Conservation (phyloP, 805 yeast species). For the Cyberlindnera saturnus region DNA sequence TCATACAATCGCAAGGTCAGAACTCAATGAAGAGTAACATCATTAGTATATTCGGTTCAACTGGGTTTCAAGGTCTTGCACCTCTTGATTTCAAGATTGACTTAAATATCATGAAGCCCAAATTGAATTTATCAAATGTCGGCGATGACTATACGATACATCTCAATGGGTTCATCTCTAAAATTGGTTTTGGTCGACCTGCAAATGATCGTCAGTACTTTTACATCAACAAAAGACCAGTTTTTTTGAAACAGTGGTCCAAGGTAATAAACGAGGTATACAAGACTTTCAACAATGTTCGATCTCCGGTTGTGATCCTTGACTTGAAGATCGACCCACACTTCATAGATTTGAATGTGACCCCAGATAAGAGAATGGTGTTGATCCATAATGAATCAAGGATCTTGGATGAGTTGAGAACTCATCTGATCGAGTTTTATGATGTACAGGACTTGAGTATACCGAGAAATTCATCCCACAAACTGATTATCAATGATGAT, state of each 20-base stretch:
- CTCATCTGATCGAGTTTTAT: conserved; percentile 43
- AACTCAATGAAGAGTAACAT: conserved; percentile 49
- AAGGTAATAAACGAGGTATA: conserved; percentile 70
- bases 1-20: conserved; percentile 54
- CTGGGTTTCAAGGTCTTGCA: conserved; percentile 51
- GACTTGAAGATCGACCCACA: conserved; percentile 49
- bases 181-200: conserved; percentile 68
- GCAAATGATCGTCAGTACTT: conserved; percentile 70
- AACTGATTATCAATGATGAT: conserved; percentile 2
- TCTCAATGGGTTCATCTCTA: conserved; percentile 63
- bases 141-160: conserved; percentile 27
- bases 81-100: conserved; percentile 39
- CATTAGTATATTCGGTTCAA: conserved; percentile 64
- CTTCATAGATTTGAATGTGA: conserved; percentile 75
- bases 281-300: conserved; percentile 63
- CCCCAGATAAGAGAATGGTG: conserved; percentile 83
- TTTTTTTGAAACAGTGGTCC: conserved; percentile 45
- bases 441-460: conserved; percentile 30
- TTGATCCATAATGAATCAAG: conserved; percentile 59
- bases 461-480: conserved; percentile 6
- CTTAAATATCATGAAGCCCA: conserved; percentile 24
- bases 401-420: conserved; percentile 51
- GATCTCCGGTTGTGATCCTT: conserved; percentile 63
- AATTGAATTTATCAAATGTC: conserved; percentile 7
- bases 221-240: conserved; percentile 74